A percentile compares a stretch with the other conserved stretches of the same genome.
phyloP scores from a whole-genome alignment of 805 yeast species.

The Candida railenensis region DNA sequence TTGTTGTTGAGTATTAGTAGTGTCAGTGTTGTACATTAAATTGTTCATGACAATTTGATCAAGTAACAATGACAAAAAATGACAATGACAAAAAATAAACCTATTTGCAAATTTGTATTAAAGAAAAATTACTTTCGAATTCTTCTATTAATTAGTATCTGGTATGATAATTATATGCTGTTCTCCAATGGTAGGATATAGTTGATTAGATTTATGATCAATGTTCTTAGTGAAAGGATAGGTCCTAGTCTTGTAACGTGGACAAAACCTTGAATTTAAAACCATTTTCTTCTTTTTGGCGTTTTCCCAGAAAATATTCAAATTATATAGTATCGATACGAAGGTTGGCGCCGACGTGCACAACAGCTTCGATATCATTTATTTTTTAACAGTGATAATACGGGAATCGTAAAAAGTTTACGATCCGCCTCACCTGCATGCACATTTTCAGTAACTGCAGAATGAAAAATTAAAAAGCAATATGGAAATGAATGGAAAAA shows the following conservation, averaged over 20 bases:
- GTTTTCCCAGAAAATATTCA: not conserved
- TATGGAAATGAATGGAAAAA: not conserved
- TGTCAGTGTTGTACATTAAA: not conserved
- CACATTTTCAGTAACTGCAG: not conserved
- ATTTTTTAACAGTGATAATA: conserved; percentile 1
- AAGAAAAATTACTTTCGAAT: not conserved
- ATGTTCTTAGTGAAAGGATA: no score
- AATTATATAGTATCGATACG: not conserved
- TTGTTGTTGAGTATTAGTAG: not conserved
- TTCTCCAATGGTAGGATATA: not conserved
- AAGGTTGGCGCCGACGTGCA: not conserved
- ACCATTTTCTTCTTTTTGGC: not conserved
- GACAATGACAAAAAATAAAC: not conserved
- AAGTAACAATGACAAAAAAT: not conserved
- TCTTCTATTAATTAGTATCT: not conserved
- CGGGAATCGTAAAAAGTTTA: conserved; percentile 5
- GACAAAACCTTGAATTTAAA: no score
- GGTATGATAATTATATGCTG: not conserved
- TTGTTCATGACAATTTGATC: not conserved
- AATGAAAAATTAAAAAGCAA: not conserved
- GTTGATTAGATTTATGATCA: not conserved
- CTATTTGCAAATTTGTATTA: not conserved
- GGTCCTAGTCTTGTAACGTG: no score
- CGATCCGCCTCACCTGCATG: conserved; percentile 3
- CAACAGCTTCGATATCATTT: not conserved